Evolutionary conservation across 495 filamentous ascomycete species (phyloP).

Genomic region (Thermothielavioides terrestris): DNA sequence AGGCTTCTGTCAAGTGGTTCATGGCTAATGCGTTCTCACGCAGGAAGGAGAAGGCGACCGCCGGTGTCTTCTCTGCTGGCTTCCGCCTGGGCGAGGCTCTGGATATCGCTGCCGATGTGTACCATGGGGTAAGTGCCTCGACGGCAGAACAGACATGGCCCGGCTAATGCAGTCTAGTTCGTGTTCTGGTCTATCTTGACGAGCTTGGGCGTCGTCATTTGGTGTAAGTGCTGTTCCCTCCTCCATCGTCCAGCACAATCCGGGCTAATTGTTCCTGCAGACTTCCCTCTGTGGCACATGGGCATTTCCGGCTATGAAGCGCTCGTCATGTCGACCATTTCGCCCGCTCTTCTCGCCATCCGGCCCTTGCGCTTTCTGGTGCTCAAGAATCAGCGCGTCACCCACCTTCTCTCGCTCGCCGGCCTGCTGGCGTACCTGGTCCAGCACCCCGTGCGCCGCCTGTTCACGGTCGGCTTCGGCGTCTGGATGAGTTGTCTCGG

Average conservation of each 20-base stretch:
- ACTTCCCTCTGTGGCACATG: slow-evolving; percentile 99
- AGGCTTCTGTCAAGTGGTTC: neutral
- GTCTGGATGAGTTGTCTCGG: slow-evolving; percentile 70
- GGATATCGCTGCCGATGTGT: slow-evolving; percentile 81
- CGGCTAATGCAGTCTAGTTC: slow-evolving; percentile 47
- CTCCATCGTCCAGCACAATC: neutral
- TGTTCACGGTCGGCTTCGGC: slow-evolving; percentile 72
- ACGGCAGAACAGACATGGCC: neutral
- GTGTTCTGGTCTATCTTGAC: slow-evolving; percentile 95
- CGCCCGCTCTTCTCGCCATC: slow-evolving; percentile 74
- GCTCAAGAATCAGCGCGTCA: slow-evolving; percentile 55
- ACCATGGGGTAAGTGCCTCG: slow-evolving; percentile 65
- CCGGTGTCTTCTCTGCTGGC: slow-evolving; percentile 56
- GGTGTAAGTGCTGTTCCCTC: slow-evolving; percentile 60
- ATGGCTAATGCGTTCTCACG: neutral
- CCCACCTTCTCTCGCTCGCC: slow-evolving; percentile 66
- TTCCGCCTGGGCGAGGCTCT: slow-evolving; percentile 69
- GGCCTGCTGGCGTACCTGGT: slow-evolving; percentile 77
- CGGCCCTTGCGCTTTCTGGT: slow-evolving; percentile 57
- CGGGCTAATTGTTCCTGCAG: slow-evolving; percentile 38
- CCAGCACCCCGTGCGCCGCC: slow-evolving; percentile 61
- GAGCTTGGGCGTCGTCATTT: slow-evolving; percentile 75
- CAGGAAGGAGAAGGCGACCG: slow-evolving; percentile 71
- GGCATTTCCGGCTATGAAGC: slow-evolving; percentile 96
- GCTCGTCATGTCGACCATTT: slow-evolving; percentile 72